Evolutionary conservation across 2,329 filamentous ascomycete species (phyloP), one percentile per base, ranked within the genome.

Genomic region (Bimuria novae-zelandiae): DNA sequence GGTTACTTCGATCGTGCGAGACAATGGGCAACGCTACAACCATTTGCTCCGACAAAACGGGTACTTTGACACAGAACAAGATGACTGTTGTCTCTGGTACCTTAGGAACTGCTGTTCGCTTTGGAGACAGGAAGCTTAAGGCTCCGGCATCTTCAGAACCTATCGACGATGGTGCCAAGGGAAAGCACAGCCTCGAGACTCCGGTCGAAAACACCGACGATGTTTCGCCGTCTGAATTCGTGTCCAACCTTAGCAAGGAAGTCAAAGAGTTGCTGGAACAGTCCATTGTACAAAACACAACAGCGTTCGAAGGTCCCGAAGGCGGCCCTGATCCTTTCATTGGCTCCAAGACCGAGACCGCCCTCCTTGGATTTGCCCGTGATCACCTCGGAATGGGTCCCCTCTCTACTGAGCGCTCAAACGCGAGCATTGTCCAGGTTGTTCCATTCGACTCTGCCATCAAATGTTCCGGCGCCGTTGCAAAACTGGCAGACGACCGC

Each of bases 271-370:
- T 88, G 10, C 74, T 89, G 52, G 78, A 82, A 41, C 81, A 89
- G 50, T 88, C 86, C 3, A 73, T 75, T 39, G 62, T 71, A 7
- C 67, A 70, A 44, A 75, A 75, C 56, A 72, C 72, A 6, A 74
- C 71, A 5, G 72, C 72, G 70, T 70, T 82, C 70, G 52, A 80
- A 70, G 49, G 74, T 60, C 49, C 71, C 49, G 55, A 77, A 67
- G 59, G 77, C 41, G 52, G 74, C 58, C 21, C 77, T 48, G 55
- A 80, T 41, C 74, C 81, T 0, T 92, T 89, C 60, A 81, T 91
- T 56, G 89, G 89, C 25, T 90, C 88, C 4, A 91, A 90, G 74
- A 92, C 89, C 0, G 89, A 92, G 68, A 90, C 87, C 3, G 88
- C 89, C 19, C 77, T 92, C 11, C 79, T 92, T n/a, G 78, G 80